Conservation (phyloP, 1,284 basidiomycete genomes). For the Takashimella tepidaria region DNA sequence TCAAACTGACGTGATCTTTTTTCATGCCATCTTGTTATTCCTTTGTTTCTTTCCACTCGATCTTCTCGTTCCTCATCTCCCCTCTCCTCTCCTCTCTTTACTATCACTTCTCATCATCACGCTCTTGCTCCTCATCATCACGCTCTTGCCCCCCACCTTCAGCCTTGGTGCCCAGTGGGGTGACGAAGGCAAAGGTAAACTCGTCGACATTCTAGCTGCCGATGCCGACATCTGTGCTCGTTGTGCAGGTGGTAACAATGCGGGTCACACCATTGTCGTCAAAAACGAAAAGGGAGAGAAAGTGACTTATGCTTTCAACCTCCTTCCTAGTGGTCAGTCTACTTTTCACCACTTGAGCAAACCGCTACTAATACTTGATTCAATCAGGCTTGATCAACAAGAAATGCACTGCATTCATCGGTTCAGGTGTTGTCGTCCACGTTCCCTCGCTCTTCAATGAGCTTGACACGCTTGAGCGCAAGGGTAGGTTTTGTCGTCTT, state of each 20-base stretch:
- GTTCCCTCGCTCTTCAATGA: conserved; percentile 93
- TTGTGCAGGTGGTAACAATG: conserved; percentile 97
- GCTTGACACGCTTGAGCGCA: conserved; percentile 75
- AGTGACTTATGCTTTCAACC: conserved; percentile 89
- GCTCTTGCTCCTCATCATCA: too few species aligned
- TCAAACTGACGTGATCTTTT: background rate
- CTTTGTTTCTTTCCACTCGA: conserved; percentile 43
- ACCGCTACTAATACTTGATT: conserved; percentile 4
- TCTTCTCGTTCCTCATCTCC: conserved; percentile 59
- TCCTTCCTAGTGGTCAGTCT: conserved; percentile 80
- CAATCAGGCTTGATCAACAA: conserved; percentile 79
- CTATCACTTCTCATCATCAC: background rate
- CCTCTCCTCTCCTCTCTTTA: conserved; percentile 60
- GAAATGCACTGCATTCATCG: conserved; percentile 79
- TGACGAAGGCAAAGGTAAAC: conserved; percentile 93
- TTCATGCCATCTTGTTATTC: background rate
- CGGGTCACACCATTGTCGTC: conserved; percentile 95
- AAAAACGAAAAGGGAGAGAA: conserved; percentile 63
- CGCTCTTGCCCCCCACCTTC: background rate
- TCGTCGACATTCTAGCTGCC: conserved; percentile 85
- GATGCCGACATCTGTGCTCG: conserved; percentile 90
- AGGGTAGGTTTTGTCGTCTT: conserved; percentile 58
- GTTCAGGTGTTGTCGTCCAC: conserved; percentile 91
- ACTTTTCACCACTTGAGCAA: too few species aligned
- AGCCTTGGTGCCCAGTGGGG: conserved; percentile 86